Evolutionary conservation across 2,329 filamentous ascomycete species (phyloP).

Genomic region (Myriosclerotinia scirpicola): DNA sequence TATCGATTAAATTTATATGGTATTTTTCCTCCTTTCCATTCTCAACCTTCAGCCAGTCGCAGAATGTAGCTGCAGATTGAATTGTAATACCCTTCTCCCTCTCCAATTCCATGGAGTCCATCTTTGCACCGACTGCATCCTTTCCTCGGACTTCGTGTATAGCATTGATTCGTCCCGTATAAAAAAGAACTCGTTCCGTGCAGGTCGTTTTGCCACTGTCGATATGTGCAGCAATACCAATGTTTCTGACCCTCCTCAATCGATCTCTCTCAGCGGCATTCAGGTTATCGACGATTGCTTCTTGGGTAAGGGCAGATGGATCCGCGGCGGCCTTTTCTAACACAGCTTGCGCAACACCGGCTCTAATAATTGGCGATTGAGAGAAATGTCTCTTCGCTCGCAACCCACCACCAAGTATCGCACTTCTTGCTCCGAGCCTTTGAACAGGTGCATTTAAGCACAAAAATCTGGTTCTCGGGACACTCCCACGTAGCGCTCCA

Average conservation of each 20-base stretch:
- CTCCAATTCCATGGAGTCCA: conserved; percentile 99
- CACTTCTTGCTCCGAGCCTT: conserved; percentile 25
- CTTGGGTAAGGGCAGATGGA: conserved; percentile 35
- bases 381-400: conserved; percentile 37
- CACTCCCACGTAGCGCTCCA: conserved; percentile 30
- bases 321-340: conserved; percentile 38
- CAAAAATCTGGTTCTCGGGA: conserved; percentile 34
- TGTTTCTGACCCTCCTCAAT: conserved; percentile 84
- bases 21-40: conserved; percentile 85
- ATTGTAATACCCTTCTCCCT: conserved; percentile 99
- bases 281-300: conserved; percentile 36
- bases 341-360: conserved; percentile 38
- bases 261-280: conserved; percentile 71
- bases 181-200: conserved; percentile 96
- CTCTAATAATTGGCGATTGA: conserved; percentile 32
- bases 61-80: conserved; percentile 96
- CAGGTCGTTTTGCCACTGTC: conserved; percentile 97
- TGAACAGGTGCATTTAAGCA: conserved; percentile 37
- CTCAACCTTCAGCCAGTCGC: conserved; percentile 90
- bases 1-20: conserved; percentile 98
- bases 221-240: conserved; percentile 98
- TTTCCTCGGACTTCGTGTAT: conserved; percentile 97
- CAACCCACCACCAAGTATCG: conserved; percentile 26
- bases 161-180: conserved; percentile 92
- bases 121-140: conserved; percentile 95